phyloP scores from a whole-genome alignment of 2,329 filamentous ascomycete genomes.

The Claviceps arundinis region DNA sequence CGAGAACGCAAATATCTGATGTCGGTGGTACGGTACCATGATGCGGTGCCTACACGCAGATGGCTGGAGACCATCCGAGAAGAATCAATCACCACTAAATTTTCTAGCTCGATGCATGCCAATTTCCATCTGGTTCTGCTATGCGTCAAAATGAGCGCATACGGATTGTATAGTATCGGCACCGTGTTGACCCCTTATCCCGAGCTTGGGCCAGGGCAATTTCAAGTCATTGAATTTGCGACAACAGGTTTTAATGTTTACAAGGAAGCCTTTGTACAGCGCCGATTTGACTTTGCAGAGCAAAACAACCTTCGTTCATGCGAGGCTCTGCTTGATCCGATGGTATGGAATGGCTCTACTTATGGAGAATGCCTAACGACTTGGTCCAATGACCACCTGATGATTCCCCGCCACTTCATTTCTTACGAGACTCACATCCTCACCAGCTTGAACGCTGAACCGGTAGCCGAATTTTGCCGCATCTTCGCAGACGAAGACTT shows the following conservation, averaged over 20 bases:
- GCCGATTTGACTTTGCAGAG: background rate
- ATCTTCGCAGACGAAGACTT: conserved; percentile 3
- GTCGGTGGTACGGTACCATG: conserved; percentile 3
- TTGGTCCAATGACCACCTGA: background rate
- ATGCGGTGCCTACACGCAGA: background rate
- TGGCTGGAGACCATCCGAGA: background rate
- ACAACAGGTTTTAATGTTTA: conserved; percentile 2
- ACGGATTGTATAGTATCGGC: conserved; percentile 3
- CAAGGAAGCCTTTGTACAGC: conserved; percentile 4
- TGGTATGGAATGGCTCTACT: no score
- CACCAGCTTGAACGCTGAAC: no score
- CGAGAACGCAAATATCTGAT: background rate
- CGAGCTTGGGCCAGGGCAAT: no score
- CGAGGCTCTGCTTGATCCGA: no score
- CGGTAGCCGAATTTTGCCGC: background rate
- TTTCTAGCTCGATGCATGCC: background rate
- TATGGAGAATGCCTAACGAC: background rate
- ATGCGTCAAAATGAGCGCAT: conserved; percentile 1
- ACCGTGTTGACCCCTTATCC: background rate
- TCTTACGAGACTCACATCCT: background rate
- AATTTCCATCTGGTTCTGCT: background rate
- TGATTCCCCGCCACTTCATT: background rate
- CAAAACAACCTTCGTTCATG: background rate
- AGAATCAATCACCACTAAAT: background rate
- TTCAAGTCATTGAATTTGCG: background rate